Conservation (phyloP, 192 early-diverging fungal genomes). For the Coemansia umbellata region DNA sequence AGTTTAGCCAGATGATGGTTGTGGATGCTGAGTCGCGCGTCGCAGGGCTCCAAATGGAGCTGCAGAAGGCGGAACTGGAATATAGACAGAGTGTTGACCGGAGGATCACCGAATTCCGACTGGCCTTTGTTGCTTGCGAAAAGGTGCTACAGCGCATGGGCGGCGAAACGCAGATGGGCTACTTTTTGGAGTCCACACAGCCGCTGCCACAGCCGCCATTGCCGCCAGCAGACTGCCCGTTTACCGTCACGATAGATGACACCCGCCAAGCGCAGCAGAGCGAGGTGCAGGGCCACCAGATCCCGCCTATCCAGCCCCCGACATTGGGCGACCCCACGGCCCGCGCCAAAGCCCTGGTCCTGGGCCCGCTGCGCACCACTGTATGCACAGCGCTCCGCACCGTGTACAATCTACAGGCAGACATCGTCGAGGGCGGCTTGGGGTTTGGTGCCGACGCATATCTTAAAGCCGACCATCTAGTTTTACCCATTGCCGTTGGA, state of each 20-base stretch:
- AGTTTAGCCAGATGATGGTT: constrained; percentile 1
- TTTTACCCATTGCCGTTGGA: not conserved
- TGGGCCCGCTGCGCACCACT: constrained; percentile 6
- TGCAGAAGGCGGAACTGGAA: not conserved
- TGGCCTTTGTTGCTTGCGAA: constrained; percentile 9
- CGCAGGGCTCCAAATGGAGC: not conserved
- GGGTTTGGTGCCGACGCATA: constrained; percentile 23
- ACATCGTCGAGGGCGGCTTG: constrained; percentile 3
- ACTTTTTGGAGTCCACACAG: too few species aligned
- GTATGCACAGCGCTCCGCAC: not conserved
- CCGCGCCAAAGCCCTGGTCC: not conserved
- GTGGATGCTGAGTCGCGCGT: not conserved
- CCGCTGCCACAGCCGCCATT: not conserved
- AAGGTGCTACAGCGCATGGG: not conserved
- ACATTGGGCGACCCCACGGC: not conserved
- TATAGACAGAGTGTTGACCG: not conserved
- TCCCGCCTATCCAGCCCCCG: not conserved
- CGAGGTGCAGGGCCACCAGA: constrained; percentile 6
- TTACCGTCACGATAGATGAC: constrained; percentile 2
- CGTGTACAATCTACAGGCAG: not conserved
- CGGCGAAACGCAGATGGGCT: too few species aligned
- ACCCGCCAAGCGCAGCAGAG: not conserved
- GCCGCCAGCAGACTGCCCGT: not conserved
- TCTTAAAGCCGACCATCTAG: not conserved
- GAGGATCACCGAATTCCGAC: not conserved